A percentile compares a stretch with the other conserved stretches of the same genome.
Conservation (phyloP, 768 basidiomycete species). For the Podaxis sp. region DNA sequence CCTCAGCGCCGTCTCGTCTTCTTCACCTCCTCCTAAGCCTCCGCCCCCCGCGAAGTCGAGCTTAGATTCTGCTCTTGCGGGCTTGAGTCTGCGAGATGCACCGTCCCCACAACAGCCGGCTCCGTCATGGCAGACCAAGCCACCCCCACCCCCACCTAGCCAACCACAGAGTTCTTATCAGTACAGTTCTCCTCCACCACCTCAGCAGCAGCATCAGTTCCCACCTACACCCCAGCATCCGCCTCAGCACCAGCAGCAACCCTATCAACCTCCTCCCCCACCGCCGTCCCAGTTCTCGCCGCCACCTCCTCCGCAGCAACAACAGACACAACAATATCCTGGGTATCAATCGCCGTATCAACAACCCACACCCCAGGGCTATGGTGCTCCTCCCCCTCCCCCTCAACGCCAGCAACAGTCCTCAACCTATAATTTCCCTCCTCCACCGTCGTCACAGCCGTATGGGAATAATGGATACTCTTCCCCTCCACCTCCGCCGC, state of each 20-base stretch:
- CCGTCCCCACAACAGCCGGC: slow-evolving; percentile 27
- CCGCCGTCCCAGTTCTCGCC: neutral
- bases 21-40: slow-evolving; percentile 45
- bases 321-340: slow-evolving; percentile 5
- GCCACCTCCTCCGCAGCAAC: slow-evolving; percentile 24
- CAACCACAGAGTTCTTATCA: slow-evolving; percentile 18
- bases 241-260: slow-evolving; percentile 20
- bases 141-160: slow-evolving; percentile 24
- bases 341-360: slow-evolving; percentile 9
- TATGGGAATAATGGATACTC: slow-evolving; percentile 6
- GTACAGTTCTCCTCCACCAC: slow-evolving; percentile 18
- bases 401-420: slow-evolving; percentile 24
- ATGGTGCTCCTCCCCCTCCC: slow-evolving; percentile 18
- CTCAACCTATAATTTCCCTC: slow-evolving; percentile 26
- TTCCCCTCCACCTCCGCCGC: slow-evolving; percentile 13
- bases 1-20: slow-evolving; percentile 46
- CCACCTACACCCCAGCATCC: slow-evolving; percentile 20
- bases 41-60: slow-evolving; percentile 47
- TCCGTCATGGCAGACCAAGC: slow-evolving; percentile 26
- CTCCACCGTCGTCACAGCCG: slow-evolving; percentile 33
- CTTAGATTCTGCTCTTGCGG: slow-evolving; percentile 53
- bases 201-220: slow-evolving; percentile 13
- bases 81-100: slow-evolving; percentile 46
- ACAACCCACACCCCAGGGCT: neutral
- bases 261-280: slow-evolving; percentile 18